phyloP scores from a whole-genome alignment of 2,329 filamentous ascomycete genomes.

The Hortaea sp. region DNA sequence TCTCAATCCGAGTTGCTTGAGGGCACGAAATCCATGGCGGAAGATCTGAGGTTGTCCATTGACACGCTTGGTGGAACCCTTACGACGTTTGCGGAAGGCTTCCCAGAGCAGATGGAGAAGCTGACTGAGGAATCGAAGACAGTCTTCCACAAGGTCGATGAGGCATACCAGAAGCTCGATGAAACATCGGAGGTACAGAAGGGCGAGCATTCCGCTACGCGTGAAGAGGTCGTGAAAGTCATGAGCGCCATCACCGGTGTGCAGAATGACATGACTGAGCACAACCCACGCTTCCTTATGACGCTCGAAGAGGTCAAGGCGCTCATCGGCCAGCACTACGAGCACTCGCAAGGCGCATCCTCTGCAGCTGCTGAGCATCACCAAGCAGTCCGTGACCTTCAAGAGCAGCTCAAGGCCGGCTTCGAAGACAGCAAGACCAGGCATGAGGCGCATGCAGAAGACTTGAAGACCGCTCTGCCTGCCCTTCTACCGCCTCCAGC shows the following conservation, averaged over 20 bases:
- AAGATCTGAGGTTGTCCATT: slow-evolving; percentile 77
- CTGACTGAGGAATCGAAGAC: slow-evolving; percentile 80
- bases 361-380: slow-evolving; percentile 27
- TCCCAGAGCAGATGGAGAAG: slow-evolving; percentile 57
- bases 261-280: slow-evolving; percentile 68
- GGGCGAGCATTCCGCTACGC: slow-evolving; percentile 70
- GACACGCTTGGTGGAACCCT: slow-evolving; percentile 67
- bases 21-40: slow-evolving; percentile 67
- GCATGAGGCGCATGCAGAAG: slow-evolving; percentile 30
- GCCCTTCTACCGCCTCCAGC: slow-evolving; percentile 34
- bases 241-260: slow-evolving; percentile 63
- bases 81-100: slow-evolving; percentile 43
- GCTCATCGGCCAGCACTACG: slow-evolving; percentile 76
- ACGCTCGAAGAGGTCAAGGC: slow-evolving; percentile 76
- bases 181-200: slow-evolving; percentile 65
- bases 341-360: slow-evolving; percentile 61
- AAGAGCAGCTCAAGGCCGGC: slow-evolving; percentile 32
- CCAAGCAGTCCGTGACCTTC: slow-evolving; percentile 33
- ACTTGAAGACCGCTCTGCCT: slow-evolving; percentile 33
- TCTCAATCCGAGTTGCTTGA: slow-evolving; percentile 65
- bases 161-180: slow-evolving; percentile 65
- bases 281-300: slow-evolving; percentile 79
- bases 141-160: slow-evolving; percentile 72
- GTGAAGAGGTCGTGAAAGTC: slow-evolving; percentile 68
- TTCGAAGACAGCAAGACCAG: slow-evolving; percentile 35